A percentile compares a stretch with the other conserved stretches of the same genome.
Conservation (phyloP, 345 rosid species). For the Ricinus communis region DNA sequence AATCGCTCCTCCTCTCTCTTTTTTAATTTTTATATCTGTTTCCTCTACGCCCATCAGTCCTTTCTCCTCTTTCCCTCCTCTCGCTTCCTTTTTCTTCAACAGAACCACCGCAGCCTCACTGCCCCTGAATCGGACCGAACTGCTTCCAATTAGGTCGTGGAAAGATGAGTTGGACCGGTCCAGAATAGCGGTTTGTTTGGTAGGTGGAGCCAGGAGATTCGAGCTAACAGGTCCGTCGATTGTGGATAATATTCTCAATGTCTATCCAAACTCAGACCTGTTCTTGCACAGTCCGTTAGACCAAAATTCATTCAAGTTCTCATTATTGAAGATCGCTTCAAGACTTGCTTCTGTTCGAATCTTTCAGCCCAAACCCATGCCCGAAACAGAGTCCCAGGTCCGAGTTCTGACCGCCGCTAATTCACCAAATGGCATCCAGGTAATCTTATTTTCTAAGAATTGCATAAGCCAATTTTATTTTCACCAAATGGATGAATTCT, state of each 20-base stretch:
- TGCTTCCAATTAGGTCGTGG: slow-evolving; percentile 9
- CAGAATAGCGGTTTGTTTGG: slow-evolving; percentile 86
- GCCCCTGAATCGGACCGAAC: neutral
- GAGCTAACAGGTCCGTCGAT: slow-evolving; percentile 93
- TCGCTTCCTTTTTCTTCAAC: slow-evolving; percentile 9
- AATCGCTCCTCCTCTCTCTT: slow-evolving; percentile 12
- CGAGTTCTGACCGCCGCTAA: slow-evolving; percentile 74
- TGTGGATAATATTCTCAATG: slow-evolving; percentile 54
- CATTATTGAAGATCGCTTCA: slow-evolving; percentile 60
- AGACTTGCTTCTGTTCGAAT: slow-evolving; percentile 70
- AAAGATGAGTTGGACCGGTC: slow-evolving; percentile 35
- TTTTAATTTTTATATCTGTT: slow-evolving; percentile 16
- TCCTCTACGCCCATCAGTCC: slow-evolving; percentile 7
- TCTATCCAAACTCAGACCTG: slow-evolving; percentile 81
- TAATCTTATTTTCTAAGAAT: slow-evolving; percentile 7
- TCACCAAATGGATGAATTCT: too few species aligned
- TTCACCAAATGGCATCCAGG: slow-evolving; percentile 96
- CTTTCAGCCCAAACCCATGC: slow-evolving; percentile 48
- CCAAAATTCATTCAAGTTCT: slow-evolving; percentile 58
- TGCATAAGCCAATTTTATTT: too few species aligned
- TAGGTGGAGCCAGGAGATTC: slow-evolving; percentile 88
- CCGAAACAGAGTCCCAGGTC: slow-evolving; percentile 48
- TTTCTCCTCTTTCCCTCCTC: slow-evolving; percentile 19
- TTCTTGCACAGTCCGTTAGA: slow-evolving; percentile 80
- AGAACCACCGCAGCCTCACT: neutral